Percentiles rank a stretch among this genome's conserved stretches.
Conservation (phyloP, 495 filamentous ascomycete species). For the Chlorociboria aeruginascens region DNA sequence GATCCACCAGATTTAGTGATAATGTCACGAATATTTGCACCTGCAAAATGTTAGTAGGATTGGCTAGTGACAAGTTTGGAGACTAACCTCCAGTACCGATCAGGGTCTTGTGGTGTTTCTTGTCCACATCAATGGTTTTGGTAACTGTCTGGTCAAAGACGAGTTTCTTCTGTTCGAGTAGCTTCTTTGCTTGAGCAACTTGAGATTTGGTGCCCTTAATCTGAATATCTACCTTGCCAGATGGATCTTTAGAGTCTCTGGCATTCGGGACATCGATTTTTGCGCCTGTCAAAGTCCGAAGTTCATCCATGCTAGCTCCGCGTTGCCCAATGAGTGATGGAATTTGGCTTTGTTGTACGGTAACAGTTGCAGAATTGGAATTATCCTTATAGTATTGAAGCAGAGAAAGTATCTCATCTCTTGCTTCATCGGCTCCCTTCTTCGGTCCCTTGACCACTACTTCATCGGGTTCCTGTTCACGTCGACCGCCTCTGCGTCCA, state of each 20-base stretch:
- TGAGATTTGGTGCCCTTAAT: conserved; percentile 84
- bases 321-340: conserved; percentile 83
- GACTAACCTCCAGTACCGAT: conserved; percentile 80
- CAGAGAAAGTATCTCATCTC: conserved; percentile 77
- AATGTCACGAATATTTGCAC: conserved; percentile 75
- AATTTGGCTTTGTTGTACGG: conserved; percentile 77
- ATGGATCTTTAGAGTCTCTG: conserved; percentile 34
- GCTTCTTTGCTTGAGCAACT: conserved; percentile 79
- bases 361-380: conserved; percentile 62
- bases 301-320: conserved; percentile 78
- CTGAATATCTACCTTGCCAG: conserved; percentile 66
- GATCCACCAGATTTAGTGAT: conserved; percentile 81
- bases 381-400: conserved; percentile 81
- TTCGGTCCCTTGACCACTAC: conserved; percentile 83
- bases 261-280: conserved; percentile 76
- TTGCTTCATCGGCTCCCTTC: conserved; percentile 79
- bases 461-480: conserved; percentile 76
- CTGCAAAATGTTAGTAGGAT: conserved; percentile 33
- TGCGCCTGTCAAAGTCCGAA: conserved; percentile 70
- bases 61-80: conserved; percentile 19
- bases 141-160: conserved; percentile 79
- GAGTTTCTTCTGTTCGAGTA: conserved; percentile 69
- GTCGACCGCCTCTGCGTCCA: conserved; percentile 41
- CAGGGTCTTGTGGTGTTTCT: conserved; percentile 79
- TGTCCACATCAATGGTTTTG: conserved; percentile 74